Base-by-base conservation (phyloP, 2,329 filamentous ascomycete species). In the Penicillium sp. region DNA sequence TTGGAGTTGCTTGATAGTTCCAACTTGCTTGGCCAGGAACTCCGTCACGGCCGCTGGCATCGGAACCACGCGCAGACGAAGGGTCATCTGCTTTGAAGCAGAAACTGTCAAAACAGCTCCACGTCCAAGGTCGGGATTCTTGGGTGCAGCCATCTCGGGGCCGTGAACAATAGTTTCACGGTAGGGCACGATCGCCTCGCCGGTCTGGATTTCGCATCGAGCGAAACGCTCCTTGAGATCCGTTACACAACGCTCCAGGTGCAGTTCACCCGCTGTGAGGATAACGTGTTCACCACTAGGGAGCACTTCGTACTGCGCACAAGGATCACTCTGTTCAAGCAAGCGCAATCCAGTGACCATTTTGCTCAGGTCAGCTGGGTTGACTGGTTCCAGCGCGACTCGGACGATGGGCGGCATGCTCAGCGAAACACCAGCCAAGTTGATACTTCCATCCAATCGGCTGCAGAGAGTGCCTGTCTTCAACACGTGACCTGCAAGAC, bases 401-500 rank as follows among this genome's bases (percentile, higher is more conserved):
- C 93, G 85, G 6, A 98, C 93, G 55, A 98, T 98, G 1, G 93
- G 93, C 47, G 91, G 85, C 4, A 85, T 87, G 29, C 81, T 82
- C 69, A 90, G 82, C 48, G 77, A 82, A 8, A 97, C 83, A 55
- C 91, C 91, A 1, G 90, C 93, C 45, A 98, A 74, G 69, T 98
- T 98, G 59, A 94, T 83, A 6, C 87, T 83, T 15, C 93, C 93
- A 43, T 88, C 84, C 0, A 94, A 73, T 56, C 87, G 85, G 56
- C 88, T 95, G 72, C 89, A 96, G 3, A 98, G 75, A 0, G 93
- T 98, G 12, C 90, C 93, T 1, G 89, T 94, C 68, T 98, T 98
- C 48, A 98, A 77, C n/a, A 98, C 85, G 53, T 91, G 85, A 15
- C 90, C 91, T 63, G 93, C 90, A 1, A 98, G 79, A 2, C 93